A percentile compares a stretch with the other conserved stretches of the same genome.
Conservation (phyloP, 257 asterid species). For the Eucommia ulmoides region DNA sequence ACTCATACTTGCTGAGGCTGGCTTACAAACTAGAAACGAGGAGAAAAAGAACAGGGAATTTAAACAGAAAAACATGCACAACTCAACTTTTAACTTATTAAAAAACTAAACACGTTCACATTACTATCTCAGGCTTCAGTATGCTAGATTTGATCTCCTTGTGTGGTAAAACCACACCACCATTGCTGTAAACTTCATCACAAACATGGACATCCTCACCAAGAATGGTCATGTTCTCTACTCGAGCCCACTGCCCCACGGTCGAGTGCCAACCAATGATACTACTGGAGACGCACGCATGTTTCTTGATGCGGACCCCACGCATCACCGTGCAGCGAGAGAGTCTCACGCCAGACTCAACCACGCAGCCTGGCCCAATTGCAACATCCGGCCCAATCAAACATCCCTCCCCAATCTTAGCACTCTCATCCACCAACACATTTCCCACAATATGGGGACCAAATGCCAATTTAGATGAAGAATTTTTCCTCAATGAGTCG, state of each 20-base stretch:
- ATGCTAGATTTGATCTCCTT: slow-evolving; percentile 3
- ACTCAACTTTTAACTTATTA: no score
- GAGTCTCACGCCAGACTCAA: slow-evolving; percentile 83
- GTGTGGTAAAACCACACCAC: background rate
- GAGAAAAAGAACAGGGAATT: no score
- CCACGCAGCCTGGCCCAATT: slow-evolving; percentile 68
- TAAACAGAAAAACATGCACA: no score
- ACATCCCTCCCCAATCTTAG: slow-evolving; percentile 77
- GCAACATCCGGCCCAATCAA: slow-evolving; percentile 89
- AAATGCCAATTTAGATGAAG: slow-evolving; percentile 46
- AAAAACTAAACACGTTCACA: no score
- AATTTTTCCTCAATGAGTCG: slow-evolving; percentile 51
- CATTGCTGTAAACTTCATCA: slow-evolving; percentile 3
- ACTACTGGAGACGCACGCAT: slow-evolving; percentile 63
- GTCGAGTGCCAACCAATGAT: slow-evolving; percentile 95
- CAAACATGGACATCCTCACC: background rate
- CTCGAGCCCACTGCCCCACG: slow-evolving; percentile 86
- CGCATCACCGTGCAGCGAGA: slow-evolving; percentile 87
- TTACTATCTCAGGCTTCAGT: slow-evolving; percentile 1
- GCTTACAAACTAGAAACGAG: no score
- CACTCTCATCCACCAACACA: slow-evolving; percentile 64
- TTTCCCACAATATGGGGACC: slow-evolving; percentile 63
- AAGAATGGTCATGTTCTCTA: slow-evolving; percentile 31
- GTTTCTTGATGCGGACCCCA: slow-evolving; percentile 74
- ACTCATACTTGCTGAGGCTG: no score